Conservation (phyloP, 164 flowering plant species). For the Dillenia suffruticosa region DNA sequence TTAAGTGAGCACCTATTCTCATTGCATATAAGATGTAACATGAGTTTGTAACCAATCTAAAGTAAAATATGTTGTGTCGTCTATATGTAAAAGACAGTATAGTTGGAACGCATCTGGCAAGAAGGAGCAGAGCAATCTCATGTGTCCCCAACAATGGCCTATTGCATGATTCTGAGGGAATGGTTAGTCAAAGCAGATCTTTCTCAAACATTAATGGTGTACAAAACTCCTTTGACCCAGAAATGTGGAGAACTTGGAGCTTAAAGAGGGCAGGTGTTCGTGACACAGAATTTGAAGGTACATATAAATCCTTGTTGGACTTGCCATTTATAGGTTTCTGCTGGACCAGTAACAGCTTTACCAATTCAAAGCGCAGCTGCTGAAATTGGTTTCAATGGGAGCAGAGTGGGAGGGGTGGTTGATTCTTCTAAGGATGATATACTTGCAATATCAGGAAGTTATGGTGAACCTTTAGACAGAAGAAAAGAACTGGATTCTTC, state of each 20-base stretch:
- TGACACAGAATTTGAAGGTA: slow-evolving; percentile 55
- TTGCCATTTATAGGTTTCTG: neutral
- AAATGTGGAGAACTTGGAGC: slow-evolving; percentile 64
- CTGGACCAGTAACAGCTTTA: neutral
- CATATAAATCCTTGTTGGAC: neutral
- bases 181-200: slow-evolving; percentile 12
- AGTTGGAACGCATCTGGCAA: slow-evolving; percentile 16
- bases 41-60: slow-evolving; percentile 11
- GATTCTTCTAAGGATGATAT: slow-evolving; percentile 18
- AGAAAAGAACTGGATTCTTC: slow-evolving; percentile 12
- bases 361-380: slow-evolving; percentile 39
- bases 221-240: slow-evolving; percentile 27
- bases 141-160: slow-evolving; percentile 8
- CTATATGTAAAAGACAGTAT: slow-evolving; percentile 53
- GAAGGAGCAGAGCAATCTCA: slow-evolving; percentile 20
- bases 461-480: slow-evolving; percentile 9
- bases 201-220: slow-evolving; percentile 14
- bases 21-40: no score
- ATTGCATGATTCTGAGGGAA: slow-evolving; percentile 7
- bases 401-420: slow-evolving; percentile 5
- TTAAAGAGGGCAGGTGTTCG: slow-evolving; percentile 41
- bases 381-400: slow-evolving; percentile 29
- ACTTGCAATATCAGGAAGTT: slow-evolving; percentile 13
- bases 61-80: slow-evolving; percentile 11
- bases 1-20: no score